Evolutionary conservation across 2,329 filamentous ascomycete species (phyloP), one percentile per base, ranked within the genome.

Genomic region (Ascochyta fabae): DNA sequence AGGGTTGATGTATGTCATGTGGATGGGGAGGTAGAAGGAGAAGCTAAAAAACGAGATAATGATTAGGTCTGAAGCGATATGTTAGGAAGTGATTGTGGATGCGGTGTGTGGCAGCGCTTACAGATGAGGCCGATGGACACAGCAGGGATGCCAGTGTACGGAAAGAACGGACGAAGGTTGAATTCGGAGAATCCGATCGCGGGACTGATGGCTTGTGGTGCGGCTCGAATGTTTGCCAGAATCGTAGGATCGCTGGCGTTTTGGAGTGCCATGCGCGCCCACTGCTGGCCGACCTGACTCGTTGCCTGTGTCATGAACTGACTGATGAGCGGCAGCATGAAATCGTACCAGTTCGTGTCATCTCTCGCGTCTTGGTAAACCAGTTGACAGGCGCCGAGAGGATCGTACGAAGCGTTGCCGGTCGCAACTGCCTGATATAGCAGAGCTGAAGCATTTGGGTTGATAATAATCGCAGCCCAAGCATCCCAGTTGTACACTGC

Each of bases 41-140:
- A 86, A 88, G 26, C 81, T 85, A 76, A 88, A 88, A 75, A 88
- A 88, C 0, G 85, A 84, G 36, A 88, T 79, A 64, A 89, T 88
- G 64, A 89, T 88, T 1, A 88, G 75, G 66, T 88, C 65, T 66
- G 26, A 6, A 3, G 13, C 2, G 2, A 6, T 45, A 35, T 48
- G 49, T 48, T 3, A 48, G 19, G 16, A 9, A 1, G 1, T 38
- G 19, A 3, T 36, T 19, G 6, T 9, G 7, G 34, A 19, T 10
- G 12, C 29, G 34, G 12, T 23, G 23, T 15, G 13, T 8, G 7
- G 10, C 6, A 34, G 1, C 12, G 34, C 62, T 57, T 60, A 68
- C 65, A 88, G 62, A 89, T 88, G 26, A 88, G 73, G 0, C 86
- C 86, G 48, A 88, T 86, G 1, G 80, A 83, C 2, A 88, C 81